A percentile compares a stretch with the other conserved stretches of the same genome.
Evolutionary conservation across 345 rosid genomes (phyloP).

Genomic region (Stellera chamaejasme): DNA sequence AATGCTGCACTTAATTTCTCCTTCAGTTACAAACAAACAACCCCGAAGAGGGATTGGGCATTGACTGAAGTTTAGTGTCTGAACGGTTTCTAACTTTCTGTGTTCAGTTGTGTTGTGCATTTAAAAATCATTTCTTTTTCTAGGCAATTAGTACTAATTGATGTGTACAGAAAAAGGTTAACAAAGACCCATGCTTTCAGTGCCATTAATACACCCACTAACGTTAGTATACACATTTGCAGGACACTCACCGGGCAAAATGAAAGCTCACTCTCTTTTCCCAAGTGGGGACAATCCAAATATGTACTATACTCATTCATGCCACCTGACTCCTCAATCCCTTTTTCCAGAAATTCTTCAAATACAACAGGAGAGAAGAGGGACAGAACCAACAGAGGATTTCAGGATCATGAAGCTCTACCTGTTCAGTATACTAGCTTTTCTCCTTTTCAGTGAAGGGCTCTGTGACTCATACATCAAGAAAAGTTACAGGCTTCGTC

Average conservation of each 20-base stretch:
- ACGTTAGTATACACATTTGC: conserved; percentile 5
- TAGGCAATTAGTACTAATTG: no score
- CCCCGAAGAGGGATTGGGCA: no score
- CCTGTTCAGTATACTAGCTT: conserved; percentile 17
- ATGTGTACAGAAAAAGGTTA: not conserved
- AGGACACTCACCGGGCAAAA: conserved; percentile 17
- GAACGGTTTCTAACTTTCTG: no score
- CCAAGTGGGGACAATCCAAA: conserved; percentile 21
- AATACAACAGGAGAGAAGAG: no score
- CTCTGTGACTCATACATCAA: conserved; percentile 41
- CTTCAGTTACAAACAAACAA: no score
- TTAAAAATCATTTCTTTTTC: no score
- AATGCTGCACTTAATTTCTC: no score
- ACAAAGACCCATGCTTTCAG: conserved; percentile 12
- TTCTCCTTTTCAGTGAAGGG: conserved; percentile 17
- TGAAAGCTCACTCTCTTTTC: conserved; percentile 29
- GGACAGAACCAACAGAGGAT: not conserved
- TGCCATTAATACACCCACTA: conserved; percentile 24
- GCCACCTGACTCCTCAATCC: conserved; percentile 13
- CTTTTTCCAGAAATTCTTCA: conserved; percentile 3
- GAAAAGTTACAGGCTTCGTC: conserved; percentile 37
- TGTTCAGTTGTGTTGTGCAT: no score
- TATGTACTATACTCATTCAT: conserved; percentile 10
- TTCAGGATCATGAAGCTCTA: conserved; percentile 23
- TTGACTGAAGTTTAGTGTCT: no score